Evolutionary conservation across 2,329 filamentous ascomycete species (phyloP).

Genomic region (Fusarium haematococcum): DNA sequence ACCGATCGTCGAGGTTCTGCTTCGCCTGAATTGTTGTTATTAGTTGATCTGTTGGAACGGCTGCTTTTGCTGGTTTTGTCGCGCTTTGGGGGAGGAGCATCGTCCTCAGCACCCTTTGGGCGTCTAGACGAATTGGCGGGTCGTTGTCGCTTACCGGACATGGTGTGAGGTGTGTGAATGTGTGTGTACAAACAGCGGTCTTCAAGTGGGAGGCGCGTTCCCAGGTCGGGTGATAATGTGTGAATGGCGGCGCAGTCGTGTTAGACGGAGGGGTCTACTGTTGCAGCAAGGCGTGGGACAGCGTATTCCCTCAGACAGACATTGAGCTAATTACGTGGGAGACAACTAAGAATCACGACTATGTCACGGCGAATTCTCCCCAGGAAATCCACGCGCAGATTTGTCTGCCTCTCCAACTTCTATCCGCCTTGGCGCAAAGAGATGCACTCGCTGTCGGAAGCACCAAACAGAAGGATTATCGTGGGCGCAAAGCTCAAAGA

Average conservation of each 20-base stretch:
- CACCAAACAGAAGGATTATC: conserved; percentile 6
- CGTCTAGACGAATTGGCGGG: conserved; percentile 32
- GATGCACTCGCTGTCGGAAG: conserved; percentile 17
- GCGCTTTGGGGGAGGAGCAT: conserved; percentile 14
- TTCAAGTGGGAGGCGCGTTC: conserved; percentile 19
- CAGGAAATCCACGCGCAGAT: conserved; percentile 40
- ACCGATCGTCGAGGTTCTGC: conserved; percentile 91
- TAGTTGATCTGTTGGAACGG: conserved; percentile 32
- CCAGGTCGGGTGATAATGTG: conserved; percentile 18
- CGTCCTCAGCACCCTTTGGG: conserved; percentile 18
- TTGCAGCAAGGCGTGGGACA: conserved; percentile 41
- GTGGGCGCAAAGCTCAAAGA: conserved; percentile 2
- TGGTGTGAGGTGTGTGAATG: conserved; percentile 34
- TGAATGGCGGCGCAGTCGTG: conserved; percentile 25
- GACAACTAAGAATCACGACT: conserved; percentile 51
- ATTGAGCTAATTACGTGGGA: conserved; percentile 50
- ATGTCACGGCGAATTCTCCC: conserved; percentile 45
- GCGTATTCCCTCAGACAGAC: conserved; percentile 43
- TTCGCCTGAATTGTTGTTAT: conserved; percentile 54
- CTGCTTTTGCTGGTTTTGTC: conserved; percentile 18
- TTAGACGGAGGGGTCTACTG: conserved; percentile 45
- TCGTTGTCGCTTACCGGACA: conserved; percentile 52
- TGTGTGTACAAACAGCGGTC: conserved; percentile 9
- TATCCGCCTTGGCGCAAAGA: conserved; percentile 34
- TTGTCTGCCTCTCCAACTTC: conserved; percentile 38